Conservation (phyloP, 2,329 filamentous ascomycete genomes). For the Trichoderma hamatum region DNA sequence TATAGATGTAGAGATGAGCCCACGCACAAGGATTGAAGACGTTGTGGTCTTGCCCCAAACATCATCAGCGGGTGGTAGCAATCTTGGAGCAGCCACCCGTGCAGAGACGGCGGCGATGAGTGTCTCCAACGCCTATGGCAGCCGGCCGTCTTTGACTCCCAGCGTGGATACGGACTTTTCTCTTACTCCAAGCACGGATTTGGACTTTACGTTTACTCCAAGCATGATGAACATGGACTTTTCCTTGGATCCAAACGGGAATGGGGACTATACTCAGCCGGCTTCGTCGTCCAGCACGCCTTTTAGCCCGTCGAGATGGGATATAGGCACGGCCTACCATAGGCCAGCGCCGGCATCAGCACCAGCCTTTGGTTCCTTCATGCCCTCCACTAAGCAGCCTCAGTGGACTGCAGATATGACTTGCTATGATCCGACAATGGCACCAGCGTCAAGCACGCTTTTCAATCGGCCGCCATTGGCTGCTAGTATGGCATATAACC, state of each 20-base stretch:
- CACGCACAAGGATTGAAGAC: neutral
- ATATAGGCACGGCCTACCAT: neutral
- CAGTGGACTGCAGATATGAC: neutral
- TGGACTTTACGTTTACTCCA: neutral
- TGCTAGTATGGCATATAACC: neutral
- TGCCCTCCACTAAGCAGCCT: neutral
- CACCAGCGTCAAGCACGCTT: neutral
- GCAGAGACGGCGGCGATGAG: neutral
- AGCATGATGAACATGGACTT: neutral
- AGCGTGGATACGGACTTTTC: neutral
- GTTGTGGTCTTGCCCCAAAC: neutral
- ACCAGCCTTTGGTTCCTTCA: neutral
- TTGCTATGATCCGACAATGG: neutral
- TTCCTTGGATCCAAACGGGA: neutral
- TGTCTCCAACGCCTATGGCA: neutral
- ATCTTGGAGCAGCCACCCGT: too few relatives aligned
- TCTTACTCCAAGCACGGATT: neutral
- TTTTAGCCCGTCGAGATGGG: neutral
- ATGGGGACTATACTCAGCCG: neutral
- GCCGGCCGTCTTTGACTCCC: neutral
- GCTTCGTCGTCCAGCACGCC: neutral
- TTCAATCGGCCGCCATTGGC: neutral
- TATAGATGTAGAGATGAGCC: neutral
- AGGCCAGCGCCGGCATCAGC: neutral
- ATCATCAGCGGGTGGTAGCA: too few relatives aligned